These are phyloP conservation scores for Verticillium zaregamsianum DNA, from an alignment of 2,329 filamentous ascomycete genomes.

Conservation along the genomic window DNA sequence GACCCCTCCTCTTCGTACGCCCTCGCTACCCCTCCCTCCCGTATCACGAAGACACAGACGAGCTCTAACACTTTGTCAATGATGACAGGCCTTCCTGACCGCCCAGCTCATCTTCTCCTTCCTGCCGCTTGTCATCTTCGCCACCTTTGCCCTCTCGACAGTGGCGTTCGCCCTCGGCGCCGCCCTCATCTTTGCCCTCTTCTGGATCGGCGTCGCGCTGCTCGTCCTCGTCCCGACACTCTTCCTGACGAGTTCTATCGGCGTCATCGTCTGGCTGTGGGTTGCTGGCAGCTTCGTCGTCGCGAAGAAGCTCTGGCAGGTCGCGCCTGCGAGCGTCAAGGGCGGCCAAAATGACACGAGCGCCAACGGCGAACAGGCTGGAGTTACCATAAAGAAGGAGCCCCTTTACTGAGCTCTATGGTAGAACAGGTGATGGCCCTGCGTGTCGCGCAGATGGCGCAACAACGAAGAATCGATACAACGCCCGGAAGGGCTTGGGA, in stretches of 20 bases:
- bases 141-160: conserved; percentile 59
- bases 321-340: conserved; percentile 14
- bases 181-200: conserved; percentile 61
- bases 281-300: conserved; percentile 55
- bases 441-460: neutral
- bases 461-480: neutral
- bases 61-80: neutral
- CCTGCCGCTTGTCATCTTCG: conserved; percentile 65
- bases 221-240: conserved; percentile 66
- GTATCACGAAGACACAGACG: neutral
- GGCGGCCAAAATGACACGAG: neutral
- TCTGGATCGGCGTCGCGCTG: conserved; percentile 63
- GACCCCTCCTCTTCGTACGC: conserved; percentile 67
- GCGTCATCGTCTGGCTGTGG: conserved; percentile 64
- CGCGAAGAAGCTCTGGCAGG: conserved; percentile 41
- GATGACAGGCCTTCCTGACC: conserved; percentile 59
- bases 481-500: neutral
- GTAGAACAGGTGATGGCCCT: neutral
- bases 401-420: neutral
- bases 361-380: neutral
- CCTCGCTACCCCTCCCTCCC: neutral
- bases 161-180: conserved; percentile 58
- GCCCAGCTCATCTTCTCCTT: conserved; percentile 62
- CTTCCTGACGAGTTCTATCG: conserved; percentile 59
- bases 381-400: neutral